A percentile compares a stretch with the other conserved stretches of the same genome.
phyloP scores from a whole-genome alignment of 1,139 yeast genomes.

The Pichia sp. region DNA sequence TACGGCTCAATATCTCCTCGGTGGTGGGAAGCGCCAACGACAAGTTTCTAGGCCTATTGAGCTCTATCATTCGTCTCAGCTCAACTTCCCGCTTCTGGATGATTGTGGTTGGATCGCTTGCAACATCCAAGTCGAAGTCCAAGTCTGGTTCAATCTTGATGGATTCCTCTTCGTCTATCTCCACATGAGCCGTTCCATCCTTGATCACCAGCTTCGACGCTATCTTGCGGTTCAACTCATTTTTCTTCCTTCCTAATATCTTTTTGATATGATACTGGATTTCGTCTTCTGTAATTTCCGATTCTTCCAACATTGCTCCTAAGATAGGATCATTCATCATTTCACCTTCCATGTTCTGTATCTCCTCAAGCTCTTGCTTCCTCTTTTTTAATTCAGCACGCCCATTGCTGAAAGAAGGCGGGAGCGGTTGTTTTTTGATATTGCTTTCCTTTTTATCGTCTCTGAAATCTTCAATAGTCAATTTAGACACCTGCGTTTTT shows the following conservation, averaged over 20 bases:
- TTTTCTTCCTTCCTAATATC: conserved; percentile 39
- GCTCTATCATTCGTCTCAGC: conserved; percentile 29
- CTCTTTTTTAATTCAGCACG: conserved; percentile 38
- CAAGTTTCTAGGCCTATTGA: conserved; percentile 54
- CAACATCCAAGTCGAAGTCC: conserved; percentile 1
- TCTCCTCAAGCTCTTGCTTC: conserved; percentile 32
- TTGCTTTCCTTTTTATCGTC: conserved; percentile 30
- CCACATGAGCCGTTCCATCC: conserved; percentile 16
- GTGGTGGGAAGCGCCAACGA: conserved; percentile 51
- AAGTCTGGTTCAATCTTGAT: conserved; percentile 6
- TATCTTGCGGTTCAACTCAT: conserved; percentile 28
- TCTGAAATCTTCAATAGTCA: conserved; percentile 74
- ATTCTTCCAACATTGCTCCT: conserved; percentile 40
- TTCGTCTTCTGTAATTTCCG: conserved; percentile 43
- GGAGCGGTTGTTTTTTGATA: conserved; percentile 62
- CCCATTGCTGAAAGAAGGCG: conserved; percentile 75
- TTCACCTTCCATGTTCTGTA: conserved; percentile 37
- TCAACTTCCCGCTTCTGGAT: conserved; percentile 13
- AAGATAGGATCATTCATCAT: conserved; percentile 37
- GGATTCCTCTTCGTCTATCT: conserved; percentile 22
- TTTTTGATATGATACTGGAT: conserved; percentile 42
- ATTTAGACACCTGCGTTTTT: conserved; percentile 65
- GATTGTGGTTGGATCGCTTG: conserved; percentile 16
- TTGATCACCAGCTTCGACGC: conserved; percentile 23
- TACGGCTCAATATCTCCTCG: conserved; percentile 45